A percentile compares a stretch with the other conserved stretches of the same genome.
Conservation (phyloP, 495 filamentous ascomycete species). For the Trichoderma virens region DNA sequence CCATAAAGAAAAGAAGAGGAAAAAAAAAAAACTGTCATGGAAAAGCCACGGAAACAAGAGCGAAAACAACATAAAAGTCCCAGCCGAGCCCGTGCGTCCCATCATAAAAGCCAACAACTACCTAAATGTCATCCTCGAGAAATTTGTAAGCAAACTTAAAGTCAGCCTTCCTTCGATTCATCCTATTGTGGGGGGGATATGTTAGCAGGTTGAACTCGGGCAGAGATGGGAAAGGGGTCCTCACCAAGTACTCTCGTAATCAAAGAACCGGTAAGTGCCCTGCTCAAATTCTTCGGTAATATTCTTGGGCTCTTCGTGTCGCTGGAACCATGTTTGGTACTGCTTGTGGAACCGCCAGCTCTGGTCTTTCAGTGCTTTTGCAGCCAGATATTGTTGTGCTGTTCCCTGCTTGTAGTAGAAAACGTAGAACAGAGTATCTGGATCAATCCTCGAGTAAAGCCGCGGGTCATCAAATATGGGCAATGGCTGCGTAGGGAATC, state of each 20-base stretch:
- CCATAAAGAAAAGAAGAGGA: neutral
- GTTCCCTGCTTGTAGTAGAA: conserved; percentile 98
- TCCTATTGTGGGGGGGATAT: conserved; percentile 51
- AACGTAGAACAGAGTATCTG: conserved; percentile 95
- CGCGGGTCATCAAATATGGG: conserved; percentile 83
- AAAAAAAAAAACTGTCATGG: neutral
- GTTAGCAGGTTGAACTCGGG: conserved; percentile 15
- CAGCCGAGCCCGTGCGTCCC: neutral
- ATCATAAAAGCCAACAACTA: neutral
- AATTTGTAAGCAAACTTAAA: conserved; percentile 99
- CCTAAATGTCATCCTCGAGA: conserved; percentile 65
- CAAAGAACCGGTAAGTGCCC: conserved; percentile 97
- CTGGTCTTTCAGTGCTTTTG: conserved; percentile 89
- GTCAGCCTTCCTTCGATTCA: conserved; percentile 97
- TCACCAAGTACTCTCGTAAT: conserved; percentile 98
- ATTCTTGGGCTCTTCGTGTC: conserved; percentile 94
- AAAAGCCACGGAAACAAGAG: neutral
- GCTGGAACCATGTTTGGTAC: conserved; percentile 98
- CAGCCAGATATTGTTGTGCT: conserved; percentile 93
- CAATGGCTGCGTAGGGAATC: conserved; percentile 88
- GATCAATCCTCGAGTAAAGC: conserved; percentile 81
- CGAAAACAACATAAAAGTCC: neutral
- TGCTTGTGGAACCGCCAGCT: conserved; percentile 99
- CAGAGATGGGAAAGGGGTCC: conserved; percentile 19
- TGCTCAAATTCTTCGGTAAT: conserved; percentile 99